Evolutionary conservation across 345 rosid species (phyloP), one percentile per base, ranked within the genome.

Genomic region (Noccaea bulbosa): DNA sequence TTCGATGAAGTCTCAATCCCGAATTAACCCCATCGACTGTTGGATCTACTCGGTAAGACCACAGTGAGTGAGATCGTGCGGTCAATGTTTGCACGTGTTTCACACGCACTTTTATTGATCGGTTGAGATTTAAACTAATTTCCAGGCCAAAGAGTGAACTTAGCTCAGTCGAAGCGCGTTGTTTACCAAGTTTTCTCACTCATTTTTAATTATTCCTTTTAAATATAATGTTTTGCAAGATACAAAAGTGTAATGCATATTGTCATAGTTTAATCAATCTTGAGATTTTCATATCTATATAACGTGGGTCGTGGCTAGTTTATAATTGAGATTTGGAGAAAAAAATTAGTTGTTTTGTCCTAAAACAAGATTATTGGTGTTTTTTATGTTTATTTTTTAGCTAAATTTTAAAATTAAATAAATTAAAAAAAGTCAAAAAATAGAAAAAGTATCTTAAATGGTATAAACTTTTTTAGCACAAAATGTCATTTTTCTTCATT

Each of bases 1-100:
- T 75, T 75, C 79, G 46, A 8, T 67, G 78, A 74, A 74, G 20
- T 37, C 43, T 5, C 69, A 6, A 4, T 14, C 61, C 41, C 48
- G 39, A 41, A 30, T 62, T 73, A 30, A 53, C 41, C 53, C 45
- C 37, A 45, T 34, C 16, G 35, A 48, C 58, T 57, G 77, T 59
- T 74, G 63, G 17, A 60, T 74, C 73, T 41, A 67, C 73, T 57
- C 57, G 62, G 53, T 39, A 66, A 9, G 60, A 73, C 66, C 44
- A 38, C 12, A 47, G 27, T 27, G 48, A 63, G 47, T 69, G 53
- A 68, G 65, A 69, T 75, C 65, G 51, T 53, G 37, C 70, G 78
- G 74, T 47, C 8, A 5, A 1, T 24, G 3, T 12, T 43, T 4
- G 46, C 27, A 3, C 58, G 49, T 73, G 1, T 0, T 0, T 5